Base-by-base conservation (phyloP, 495 filamentous ascomycete genomes). In the Penicillium longicatenatum region DNA sequence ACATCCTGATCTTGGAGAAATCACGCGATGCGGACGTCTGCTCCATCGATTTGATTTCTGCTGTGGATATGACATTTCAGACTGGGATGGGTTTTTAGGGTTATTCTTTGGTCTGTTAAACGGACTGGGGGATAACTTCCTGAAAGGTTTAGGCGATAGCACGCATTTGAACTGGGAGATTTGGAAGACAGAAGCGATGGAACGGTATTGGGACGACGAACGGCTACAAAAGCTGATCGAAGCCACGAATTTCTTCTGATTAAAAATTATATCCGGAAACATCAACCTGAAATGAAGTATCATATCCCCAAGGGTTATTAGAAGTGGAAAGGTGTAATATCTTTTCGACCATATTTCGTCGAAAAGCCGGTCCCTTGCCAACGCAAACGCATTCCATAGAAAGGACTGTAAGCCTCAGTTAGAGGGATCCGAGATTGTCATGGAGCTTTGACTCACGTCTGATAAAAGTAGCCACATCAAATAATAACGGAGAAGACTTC, bases 61-160 rank as follows among this genome's bases (percentile, higher is more conserved):
- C 57, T 72, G 67, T 39, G 72, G 66, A 4, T 74, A 74, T 48
- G 65, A 75, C 58, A 69, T 74, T 19, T 55, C 44, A 29, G 72
- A 73, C 54, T 76, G 69, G 72, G 65, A 72, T 19, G 69, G 75
- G n/a, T 76, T 74, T 58, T 61, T 72, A n/a, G 70, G 73, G 16
- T 61, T 76, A 52, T 75, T 78, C 60, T 50, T 58, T 9, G 72
- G 75, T 24, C 65, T 76, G 12, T 52, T 71, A 35, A 60, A 66
- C 24, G 66, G 62, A 9, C 30, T 75, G 24, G 24, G 45, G 11
- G 45, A 48, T 16, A 2, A n/a, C 2, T 30, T 48, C 11, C 22
- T 26, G 24, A 48, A 29, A 30, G 16, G 16, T 17, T 16, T 48
- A 7, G 59, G 62, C n/a, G 60, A 63, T n/a, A 66, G 70, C 45